phyloP scores from a whole-genome alignment of 2,329 filamentous ascomycete species.

The Phialophora tarda region DNA sequence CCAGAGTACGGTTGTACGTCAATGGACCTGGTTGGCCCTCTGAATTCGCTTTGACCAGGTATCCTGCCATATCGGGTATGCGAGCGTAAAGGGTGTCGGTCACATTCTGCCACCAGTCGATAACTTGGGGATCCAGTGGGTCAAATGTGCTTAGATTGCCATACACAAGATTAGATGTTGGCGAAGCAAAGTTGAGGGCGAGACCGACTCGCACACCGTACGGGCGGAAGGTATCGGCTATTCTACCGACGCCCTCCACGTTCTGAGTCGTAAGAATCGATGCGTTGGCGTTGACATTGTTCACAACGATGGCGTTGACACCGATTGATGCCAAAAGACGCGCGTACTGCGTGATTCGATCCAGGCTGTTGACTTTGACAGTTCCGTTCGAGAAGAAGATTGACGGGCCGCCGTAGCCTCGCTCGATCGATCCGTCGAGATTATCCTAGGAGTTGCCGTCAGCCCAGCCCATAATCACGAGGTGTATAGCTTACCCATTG shows the following conservation, averaged over 20 bases:
- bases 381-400: conserved; percentile 69
- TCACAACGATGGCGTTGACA: conserved; percentile 70
- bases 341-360: conserved; percentile 66
- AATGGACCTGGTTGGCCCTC: conserved; percentile 73
- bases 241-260: conserved; percentile 64
- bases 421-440: conserved; percentile 66
- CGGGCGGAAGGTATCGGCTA: conserved; percentile 70
- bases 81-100: conserved; percentile 64
- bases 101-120: conserved; percentile 67
- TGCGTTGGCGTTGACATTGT: conserved; percentile 74
- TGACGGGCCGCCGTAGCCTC: conserved; percentile 70
- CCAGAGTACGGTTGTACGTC: conserved; percentile 71
- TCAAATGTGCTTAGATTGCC: conserved; percentile 67
- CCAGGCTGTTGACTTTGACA: conserved; percentile 61
- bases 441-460: conserved; percentile 58
- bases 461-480: background rate
- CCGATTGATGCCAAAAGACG: conserved; percentile 70
- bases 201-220: conserved; percentile 70
- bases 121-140: conserved; percentile 65
- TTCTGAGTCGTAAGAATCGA: conserved; percentile 62
- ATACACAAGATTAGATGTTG: conserved; percentile 51
- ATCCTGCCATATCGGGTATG: conserved; percentile 72
- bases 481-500: conserved; percentile 58
- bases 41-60: conserved; percentile 73
- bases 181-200: conserved; percentile 72